Base-by-base conservation (phyloP, 176 grass and related monocot genomes). In the Elymus sibiricus region DNA sequence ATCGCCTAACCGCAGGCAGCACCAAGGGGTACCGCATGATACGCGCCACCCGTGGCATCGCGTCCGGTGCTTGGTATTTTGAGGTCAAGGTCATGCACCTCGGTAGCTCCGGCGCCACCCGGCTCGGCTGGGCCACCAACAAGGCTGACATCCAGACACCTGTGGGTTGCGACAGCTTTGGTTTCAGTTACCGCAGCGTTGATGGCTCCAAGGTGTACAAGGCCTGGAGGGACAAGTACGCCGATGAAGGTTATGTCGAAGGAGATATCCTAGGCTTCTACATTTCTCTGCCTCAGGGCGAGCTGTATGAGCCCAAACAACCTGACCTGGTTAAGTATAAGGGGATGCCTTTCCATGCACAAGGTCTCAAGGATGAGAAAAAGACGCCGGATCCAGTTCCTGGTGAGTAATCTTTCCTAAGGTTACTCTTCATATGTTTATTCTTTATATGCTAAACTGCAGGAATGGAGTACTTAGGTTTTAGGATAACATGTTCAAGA, bases 21-120 rank as follows among this genome's bases (percentile, higher is more conserved):
- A 89, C 84, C 70, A 98, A 95, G 87, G 96, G 96, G 11, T 98
- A 94, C 75, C 93, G 96, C 16, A 95, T 94, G 96, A 92, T 98
- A 47, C 93, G 93, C 21, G 96, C 96, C 73, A 95, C 93, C 42
- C 86, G 96, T 11, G 93, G 96, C 11, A 79, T 98, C 27, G 85
- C 92, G 34, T 14, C 91, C 11, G 93, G 96, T 3, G 90, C 88
- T 2, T 92, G 96, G 96, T 98, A 94, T 82, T 98, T 95, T 21
- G 96, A 98, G 86, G 80, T 92, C 84, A 92, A 72, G 88, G 76
- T 95, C 17, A 59, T 83, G 63, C 90, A 76, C 87, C 86, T 95
- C 12, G 91, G 91, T 7, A 64, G 81, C 47, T 84, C 81, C 1
- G 95, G 96, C 22, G 93, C 92, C 82, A 91, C 96, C 26, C 87